Base-by-base conservation (phyloP, 768 basidiomycete species). In the Boletus insuetus region DNA sequence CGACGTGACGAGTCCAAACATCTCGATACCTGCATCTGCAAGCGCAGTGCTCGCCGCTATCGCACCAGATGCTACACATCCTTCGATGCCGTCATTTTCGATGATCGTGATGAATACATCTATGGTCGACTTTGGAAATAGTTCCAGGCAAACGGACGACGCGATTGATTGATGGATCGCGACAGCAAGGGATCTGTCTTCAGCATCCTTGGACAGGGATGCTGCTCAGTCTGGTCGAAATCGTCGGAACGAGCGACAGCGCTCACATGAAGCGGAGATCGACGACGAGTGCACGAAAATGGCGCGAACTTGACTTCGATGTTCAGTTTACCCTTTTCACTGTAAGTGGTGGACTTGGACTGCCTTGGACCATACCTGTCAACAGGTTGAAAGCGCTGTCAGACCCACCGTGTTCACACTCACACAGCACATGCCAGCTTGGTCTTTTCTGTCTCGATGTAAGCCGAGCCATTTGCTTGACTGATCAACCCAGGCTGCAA, bases 341-440 rank as follows among this genome's bases (percentile, higher is more conserved):
- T 93, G 67, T 95, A 99, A 4, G 83, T 72, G 14, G 79, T 77
- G 50, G 81, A 89, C 77, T 89, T 92, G 29, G 88, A 85, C 65
- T 93, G 91, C 53, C 91, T 84, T 19, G 91, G 91, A 5, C 91
- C 89, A 71, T 92, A 93, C 24, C 90, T 91, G 57, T 20, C 20
- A 39, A 49, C n/a, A 53, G 17, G 55, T 54, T n/a, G 52, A 58
- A 47, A 51, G 34, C 46, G 19, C 12, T 11, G 43, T 47, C 12
- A 49, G 42, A 39, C 20, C 40, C 56, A 51, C 11, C 40, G 31
- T 12, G 29, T 20, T 17, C n/a, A 7, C 6, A 81, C 89, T 65
- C 63, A 98, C 95, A 98, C 91, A 40, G 97, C 94, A 69, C 94
- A 97, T 6, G 94, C 94, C 59, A 99, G 85, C 75, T 99, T 99